phyloP scores from a whole-genome alignment of 2,329 filamentous ascomycete species.

The Stemphylium lycopersici region DNA sequence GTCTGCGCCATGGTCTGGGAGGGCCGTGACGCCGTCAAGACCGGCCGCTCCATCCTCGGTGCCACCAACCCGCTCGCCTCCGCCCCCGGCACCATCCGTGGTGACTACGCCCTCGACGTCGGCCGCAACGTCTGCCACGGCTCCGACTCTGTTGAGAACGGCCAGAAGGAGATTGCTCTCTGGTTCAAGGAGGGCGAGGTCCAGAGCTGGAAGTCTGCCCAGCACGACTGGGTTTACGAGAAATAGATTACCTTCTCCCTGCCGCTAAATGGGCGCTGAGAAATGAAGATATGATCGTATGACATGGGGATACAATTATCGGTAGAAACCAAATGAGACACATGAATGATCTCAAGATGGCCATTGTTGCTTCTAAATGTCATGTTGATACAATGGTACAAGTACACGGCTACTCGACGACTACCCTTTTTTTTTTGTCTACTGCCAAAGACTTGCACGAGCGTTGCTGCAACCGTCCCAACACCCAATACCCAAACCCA shows the following conservation, averaged over 20 bases:
- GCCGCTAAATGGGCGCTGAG: background rate
- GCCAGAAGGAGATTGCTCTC: constrained; percentile 98
- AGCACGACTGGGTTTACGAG: constrained; percentile 98
- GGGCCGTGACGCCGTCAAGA: constrained; percentile 98
- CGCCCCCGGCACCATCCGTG: constrained; percentile 96
- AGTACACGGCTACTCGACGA: background rate
- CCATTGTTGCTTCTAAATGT: background rate
- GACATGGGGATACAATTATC: constrained; percentile 14
- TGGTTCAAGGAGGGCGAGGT: constrained; percentile 95
- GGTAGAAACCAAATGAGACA: constrained; percentile 31
- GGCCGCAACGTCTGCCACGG: constrained; percentile 99
- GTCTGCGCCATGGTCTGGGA: constrained; percentile 99
- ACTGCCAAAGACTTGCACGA: too few relatives aligned
- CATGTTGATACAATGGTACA: background rate
- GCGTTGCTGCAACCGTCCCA: background rate
- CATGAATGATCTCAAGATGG: constrained; percentile 29
- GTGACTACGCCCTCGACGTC: constrained; percentile 85
- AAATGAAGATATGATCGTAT: constrained; percentile 28
- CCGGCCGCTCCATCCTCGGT: constrained; percentile 93
- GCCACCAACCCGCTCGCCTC: constrained; percentile 98
- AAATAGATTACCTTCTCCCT: constrained; percentile 55
- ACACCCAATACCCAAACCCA: background rate
- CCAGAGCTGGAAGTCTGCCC: constrained; percentile 80
- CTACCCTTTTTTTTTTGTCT: background rate
- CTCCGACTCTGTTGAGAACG: constrained; percentile 97